Evolutionary conservation across 345 rosid genomes (phyloP).

Genomic region (Lepidium sativum): DNA sequence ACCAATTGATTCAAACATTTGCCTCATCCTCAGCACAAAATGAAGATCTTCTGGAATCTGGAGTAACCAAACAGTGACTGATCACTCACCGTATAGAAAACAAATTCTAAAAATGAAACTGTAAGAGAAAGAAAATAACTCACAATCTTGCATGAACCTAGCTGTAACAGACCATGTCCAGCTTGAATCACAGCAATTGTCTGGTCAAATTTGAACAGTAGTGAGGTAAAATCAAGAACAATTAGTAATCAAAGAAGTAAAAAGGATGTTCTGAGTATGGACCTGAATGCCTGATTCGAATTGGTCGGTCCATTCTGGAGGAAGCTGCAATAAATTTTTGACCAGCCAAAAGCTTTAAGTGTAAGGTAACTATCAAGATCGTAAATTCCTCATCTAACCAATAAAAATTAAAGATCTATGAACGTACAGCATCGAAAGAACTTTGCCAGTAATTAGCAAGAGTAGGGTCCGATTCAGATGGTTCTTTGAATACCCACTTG

Average conservation of each 20-base stretch:
- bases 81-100: slow-evolving; percentile 34
- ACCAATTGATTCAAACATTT: slow-evolving; percentile 83
- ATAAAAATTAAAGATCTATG: background rate
- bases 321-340: slow-evolving; percentile 60
- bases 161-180: slow-evolving; percentile 89
- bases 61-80: background rate
- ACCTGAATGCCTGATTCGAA: slow-evolving; percentile 99
- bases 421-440: slow-evolving; percentile 94
- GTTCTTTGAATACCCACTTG: slow-evolving; percentile 99
- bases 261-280: slow-evolving; percentile 3
- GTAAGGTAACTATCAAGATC: slow-evolving; percentile 25
- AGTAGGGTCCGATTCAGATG: slow-evolving; percentile 89
- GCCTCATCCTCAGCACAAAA: slow-evolving; percentile 96
- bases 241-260: background rate
- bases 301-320: slow-evolving; percentile 98
- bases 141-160: slow-evolving; percentile 96
- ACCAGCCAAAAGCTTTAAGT: slow-evolving; percentile 16
- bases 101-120: background rate
- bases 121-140: slow-evolving; percentile 23
- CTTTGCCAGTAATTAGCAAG: slow-evolving; percentile 98
- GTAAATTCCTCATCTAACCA: slow-evolving; percentile 27
- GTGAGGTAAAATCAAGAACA: slow-evolving; percentile 11
- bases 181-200: slow-evolving; percentile 99
- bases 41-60: slow-evolving; percentile 97
- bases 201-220: slow-evolving; percentile 31